Base-by-base conservation (phyloP, 495 filamentous ascomycete species). In the Cryomyces antarcticus region DNA sequence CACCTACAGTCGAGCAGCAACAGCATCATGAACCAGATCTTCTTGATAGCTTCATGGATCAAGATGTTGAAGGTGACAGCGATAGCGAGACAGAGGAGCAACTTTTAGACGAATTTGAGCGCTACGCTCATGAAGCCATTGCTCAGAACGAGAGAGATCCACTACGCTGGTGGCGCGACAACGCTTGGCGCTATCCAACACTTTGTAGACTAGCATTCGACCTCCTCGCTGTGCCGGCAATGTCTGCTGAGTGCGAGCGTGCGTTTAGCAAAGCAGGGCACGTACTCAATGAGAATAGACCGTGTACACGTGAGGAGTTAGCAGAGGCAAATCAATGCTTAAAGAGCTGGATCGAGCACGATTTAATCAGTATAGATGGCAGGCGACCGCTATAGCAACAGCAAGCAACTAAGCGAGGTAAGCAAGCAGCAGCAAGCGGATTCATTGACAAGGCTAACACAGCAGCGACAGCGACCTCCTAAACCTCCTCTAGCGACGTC, bases 231-330 rank as follows among this genome's bases (percentile, higher is more conserved):
- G 34, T 37, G 17, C 45, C 31, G 36, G 45, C 34, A 44, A 46
- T 46, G 45, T 34, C 28, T 10, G 39, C 42, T 30, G 33, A 46
- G 30, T 36, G 31, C n/a, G 45, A 46, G 39, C 38, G 45, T 27
- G 30, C 36, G 40, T 46, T 46, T 24, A 46, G 45, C 34, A 30
- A n/a, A 12, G 24, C 45, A 11, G 45, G 45, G 4, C 24, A 24
- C 13, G 17, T 35, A 10, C 10, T 46, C 0, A 39, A 9, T 9
- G 38, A 39, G 9, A 7, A 17, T 12, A 11, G 38, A 7, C 9
- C 9, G 9, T 9, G 38, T 9, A 11, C 27, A 39, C 9, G 4
- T 39, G 10, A 9, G 7, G 11, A 12, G 9, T n/a, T 28, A n/a
- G 38, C 27, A 2, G 10, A 39, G 24, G 38, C 38, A n/a, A 28